Conservation (phyloP, 1,284 basidiomycete species). For the Cystobasidium pallidum region DNA sequence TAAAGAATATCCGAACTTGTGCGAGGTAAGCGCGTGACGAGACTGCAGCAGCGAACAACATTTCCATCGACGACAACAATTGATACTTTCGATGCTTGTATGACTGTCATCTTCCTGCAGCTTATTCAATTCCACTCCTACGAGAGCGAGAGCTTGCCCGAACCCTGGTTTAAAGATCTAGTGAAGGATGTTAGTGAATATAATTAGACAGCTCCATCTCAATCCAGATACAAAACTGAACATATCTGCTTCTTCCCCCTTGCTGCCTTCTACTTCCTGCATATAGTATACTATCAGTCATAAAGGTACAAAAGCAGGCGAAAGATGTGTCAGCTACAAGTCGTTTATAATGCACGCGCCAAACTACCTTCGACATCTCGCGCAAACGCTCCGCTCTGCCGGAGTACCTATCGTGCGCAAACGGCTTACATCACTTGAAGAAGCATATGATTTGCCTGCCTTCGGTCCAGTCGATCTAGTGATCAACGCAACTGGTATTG, state of each 20-base stretch:
- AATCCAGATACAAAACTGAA: too few relatives aligned
- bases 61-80: too few relatives aligned
- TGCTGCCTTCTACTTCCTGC: slow-evolving; percentile 7
- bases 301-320: slow-evolving; percentile 52
- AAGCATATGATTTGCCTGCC: slow-evolving; percentile 54
- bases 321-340: slow-evolving; percentile 55
- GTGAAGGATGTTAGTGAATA: slow-evolving; percentile 61
- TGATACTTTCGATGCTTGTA: too few relatives aligned
- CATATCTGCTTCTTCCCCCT: too few relatives aligned
- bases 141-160: slow-evolving; percentile 53
- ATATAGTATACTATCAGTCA: slow-evolving; percentile 59
- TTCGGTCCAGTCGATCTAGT: slow-evolving; percentile 54
- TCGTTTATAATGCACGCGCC: slow-evolving; percentile 58
- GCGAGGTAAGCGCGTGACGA: slow-evolving; percentile 56
- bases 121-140: slow-evolving; percentile 61
- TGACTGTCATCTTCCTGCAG: slow-evolving; percentile 16
- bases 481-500: slow-evolving; percentile 60
- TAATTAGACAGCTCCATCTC: too few relatives aligned
- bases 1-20: slow-evolving; percentile 61
- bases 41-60: too few relatives aligned
- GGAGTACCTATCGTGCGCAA: slow-evolving; percentile 55
- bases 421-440: slow-evolving; percentile 56
- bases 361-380: slow-evolving; percentile 55
- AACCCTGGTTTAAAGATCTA: slow-evolving; percentile 63
- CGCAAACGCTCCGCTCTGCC: slow-evolving; percentile 49